Conservation (phyloP, 2,329 filamentous ascomycete genomes). For the Lachnum nothofagi region DNA sequence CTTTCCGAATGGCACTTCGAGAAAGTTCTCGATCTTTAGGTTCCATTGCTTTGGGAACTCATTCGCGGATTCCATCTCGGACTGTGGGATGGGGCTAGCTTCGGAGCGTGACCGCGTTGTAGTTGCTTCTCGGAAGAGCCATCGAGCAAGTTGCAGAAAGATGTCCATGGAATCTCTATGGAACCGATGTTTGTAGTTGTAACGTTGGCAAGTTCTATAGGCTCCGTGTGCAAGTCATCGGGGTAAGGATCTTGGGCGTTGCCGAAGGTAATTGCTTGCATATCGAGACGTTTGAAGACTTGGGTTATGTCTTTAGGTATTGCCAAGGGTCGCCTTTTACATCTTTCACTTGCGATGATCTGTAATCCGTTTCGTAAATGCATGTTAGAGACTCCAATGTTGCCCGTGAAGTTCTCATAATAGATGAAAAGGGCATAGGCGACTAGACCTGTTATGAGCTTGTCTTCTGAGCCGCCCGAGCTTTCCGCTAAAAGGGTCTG, state of each 20-base stretch:
- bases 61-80: slow-evolving; percentile 3
- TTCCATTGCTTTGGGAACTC: not conserved
- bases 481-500: slow-evolving; percentile 8
- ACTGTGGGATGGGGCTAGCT: slow-evolving; percentile 6
- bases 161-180: slow-evolving; percentile 5
- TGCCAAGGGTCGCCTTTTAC: not conserved
- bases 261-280: slow-evolving; percentile 15
- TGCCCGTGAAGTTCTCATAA: slow-evolving; percentile 16
- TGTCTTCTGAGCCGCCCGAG: slow-evolving; percentile 3
- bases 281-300: slow-evolving; percentile 14
- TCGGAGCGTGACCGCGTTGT: too few species aligned
- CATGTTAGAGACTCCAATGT: slow-evolving; percentile 9
- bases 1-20: not conserved
- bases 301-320: slow-evolving; percentile 12
- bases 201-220: not conserved
- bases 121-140: slow-evolving; percentile 12
- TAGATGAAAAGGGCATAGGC: slow-evolving; percentile 20
- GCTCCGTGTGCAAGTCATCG: slow-evolving; percentile 1
- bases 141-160: slow-evolving; percentile 9
- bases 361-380: slow-evolving; percentile 18
- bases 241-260: slow-evolving; percentile 10
- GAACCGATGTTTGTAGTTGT: not conserved
- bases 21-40: not conserved
- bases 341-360: slow-evolving; percentile 6
- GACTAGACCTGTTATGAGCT: slow-evolving; percentile 14